Percentiles rank a stretch among this genome's conserved stretches.
phyloP scores from a whole-genome alignment of 768 basidiomycete species.

The Suillus subalutaceus region DNA sequence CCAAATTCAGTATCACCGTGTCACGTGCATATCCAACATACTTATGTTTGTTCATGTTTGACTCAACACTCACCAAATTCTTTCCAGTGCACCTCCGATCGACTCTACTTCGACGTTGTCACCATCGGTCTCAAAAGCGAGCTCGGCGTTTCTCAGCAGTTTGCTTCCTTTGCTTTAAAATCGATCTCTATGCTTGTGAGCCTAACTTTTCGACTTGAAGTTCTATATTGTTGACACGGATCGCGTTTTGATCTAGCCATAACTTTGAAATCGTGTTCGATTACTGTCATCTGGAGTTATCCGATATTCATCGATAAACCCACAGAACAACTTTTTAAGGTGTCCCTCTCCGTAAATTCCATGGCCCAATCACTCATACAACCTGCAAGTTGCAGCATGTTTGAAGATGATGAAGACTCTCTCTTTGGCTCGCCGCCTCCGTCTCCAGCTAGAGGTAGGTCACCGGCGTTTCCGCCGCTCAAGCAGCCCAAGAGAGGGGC shows the following conservation, averaged over 20 bases:
- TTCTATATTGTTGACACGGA: background rate
- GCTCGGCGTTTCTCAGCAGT: background rate
- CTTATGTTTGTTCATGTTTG: conserved; percentile 1
- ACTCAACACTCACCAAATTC: background rate
- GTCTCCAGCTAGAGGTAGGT: conserved; percentile 75
- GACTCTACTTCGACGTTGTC: background rate
- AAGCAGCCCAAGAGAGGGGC: conserved; percentile 23
- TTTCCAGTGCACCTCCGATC: background rate
- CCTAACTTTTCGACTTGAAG: too few species aligned
- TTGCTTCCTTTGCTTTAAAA: background rate
- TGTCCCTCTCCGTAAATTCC: conserved; percentile 19
- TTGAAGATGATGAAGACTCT: conserved; percentile 62
- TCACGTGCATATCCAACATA: background rate
- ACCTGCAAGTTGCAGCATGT: conserved; percentile 11
- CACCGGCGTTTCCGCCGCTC: conserved; percentile 62
- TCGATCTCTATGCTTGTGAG: background rate
- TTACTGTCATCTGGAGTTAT: background rate
- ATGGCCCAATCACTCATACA: conserved; percentile 19
- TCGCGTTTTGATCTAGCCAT: background rate
- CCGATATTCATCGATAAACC: background rate
- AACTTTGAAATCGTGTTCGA: background rate
- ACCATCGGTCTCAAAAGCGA: background rate
- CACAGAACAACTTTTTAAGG: conserved; percentile 3
- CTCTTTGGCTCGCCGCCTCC: conserved; percentile 84
- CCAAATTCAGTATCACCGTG: background rate